Evolutionary conservation across 2,329 filamentous ascomycete genomes (phyloP).

Genomic region (Fusarium austroafricanum): DNA sequence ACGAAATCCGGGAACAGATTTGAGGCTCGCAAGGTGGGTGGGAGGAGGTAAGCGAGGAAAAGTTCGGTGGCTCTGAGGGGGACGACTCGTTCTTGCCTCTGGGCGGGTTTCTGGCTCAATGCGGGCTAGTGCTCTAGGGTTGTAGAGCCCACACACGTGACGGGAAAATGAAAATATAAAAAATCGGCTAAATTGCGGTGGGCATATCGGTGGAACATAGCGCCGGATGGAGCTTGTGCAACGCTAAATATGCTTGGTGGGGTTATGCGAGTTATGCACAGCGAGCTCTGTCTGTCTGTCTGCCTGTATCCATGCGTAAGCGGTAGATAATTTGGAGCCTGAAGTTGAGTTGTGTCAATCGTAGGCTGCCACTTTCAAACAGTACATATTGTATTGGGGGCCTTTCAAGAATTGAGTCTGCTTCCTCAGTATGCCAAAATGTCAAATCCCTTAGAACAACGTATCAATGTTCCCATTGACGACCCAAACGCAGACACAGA

Average conservation of each 20-base stretch:
- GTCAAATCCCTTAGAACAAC: constrained; percentile 72
- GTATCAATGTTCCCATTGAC: constrained; percentile 85
- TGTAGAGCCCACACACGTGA: constrained; percentile 55
- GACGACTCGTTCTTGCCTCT: constrained; percentile 50
- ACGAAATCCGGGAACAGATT: constrained; percentile 69
- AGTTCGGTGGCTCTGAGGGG: constrained; percentile 58
- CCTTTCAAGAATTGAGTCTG: not conserved
- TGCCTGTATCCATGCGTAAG: constrained; percentile 26
- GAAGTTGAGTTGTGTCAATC: constrained; percentile 17
- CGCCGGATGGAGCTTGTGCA: constrained; percentile 39
- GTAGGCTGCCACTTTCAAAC: constrained; percentile 31
- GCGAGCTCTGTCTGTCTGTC: constrained; percentile 16
- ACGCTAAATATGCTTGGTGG: constrained; percentile 5
- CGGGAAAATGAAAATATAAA: not conserved
- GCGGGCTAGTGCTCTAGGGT: constrained; percentile 54
- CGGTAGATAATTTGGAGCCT: constrained; percentile 15
- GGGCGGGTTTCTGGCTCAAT: constrained; percentile 54
- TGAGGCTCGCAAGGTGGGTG: constrained; percentile 62
- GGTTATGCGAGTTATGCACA: constrained; percentile 40
- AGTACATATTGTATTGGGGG: constrained; percentile 7
- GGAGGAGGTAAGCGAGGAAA: constrained; percentile 62
- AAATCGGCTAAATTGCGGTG: not conserved
- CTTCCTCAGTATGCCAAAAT: constrained; percentile 53
- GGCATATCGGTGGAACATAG: constrained; percentile 40
- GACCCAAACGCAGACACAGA: constrained; percentile 98